These are phyloP conservation scores for Ceratocystiopsis minuta DNA, from an alignment of 2,329 filamentous ascomycete genomes.

Conservation along the genomic window DNA sequence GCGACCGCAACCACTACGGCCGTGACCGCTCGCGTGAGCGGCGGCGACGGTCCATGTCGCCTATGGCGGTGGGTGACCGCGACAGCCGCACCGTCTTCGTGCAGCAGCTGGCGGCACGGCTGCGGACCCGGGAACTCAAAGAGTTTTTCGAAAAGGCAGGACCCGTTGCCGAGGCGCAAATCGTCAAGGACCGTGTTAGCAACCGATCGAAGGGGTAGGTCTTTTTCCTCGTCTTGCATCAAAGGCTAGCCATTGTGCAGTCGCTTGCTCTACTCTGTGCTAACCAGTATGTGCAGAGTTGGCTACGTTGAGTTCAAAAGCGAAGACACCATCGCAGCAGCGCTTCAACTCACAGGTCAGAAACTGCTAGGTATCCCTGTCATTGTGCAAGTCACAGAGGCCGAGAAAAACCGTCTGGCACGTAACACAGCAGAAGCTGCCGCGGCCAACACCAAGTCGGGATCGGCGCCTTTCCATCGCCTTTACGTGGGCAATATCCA, in stretches of 20 bases:
- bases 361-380: slow-evolving; percentile 97
- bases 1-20: slow-evolving; percentile 1
- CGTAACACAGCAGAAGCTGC: slow-evolving; percentile 49
- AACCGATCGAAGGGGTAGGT: slow-evolving; percentile 90
- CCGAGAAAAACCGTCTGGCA: slow-evolving; percentile 96
- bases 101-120: slow-evolving; percentile 86
- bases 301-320: slow-evolving; percentile 98
- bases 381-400: slow-evolving; percentile 95
- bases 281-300: slow-evolving; percentile 40
- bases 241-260: slow-evolving; percentile 14
- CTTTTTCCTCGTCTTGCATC: neutral
- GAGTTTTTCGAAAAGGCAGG: slow-evolving; percentile 92
- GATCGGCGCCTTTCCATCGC: slow-evolving; percentile 81
- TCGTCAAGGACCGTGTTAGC: slow-evolving; percentile 93
- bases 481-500: slow-evolving; percentile 99
- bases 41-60: slow-evolving; percentile 32
- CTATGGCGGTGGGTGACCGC: slow-evolving; percentile 79
- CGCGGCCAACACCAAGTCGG: slow-evolving; percentile 48
- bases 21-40: slow-evolving; percentile 13
- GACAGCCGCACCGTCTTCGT: slow-evolving; percentile 96
- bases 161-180: slow-evolving; percentile 90
- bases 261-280: too few relatives aligned
- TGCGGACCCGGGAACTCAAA: slow-evolving; percentile 82
- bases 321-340: slow-evolving; percentile 82
- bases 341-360: slow-evolving; percentile 95